Percentiles rank a stretch among this genome's conserved stretches.
These are phyloP conservation scores for Cytospora mali DNA, from an alignment of 2,329 filamentous ascomycete genomes.

Conservation along the genomic window DNA sequence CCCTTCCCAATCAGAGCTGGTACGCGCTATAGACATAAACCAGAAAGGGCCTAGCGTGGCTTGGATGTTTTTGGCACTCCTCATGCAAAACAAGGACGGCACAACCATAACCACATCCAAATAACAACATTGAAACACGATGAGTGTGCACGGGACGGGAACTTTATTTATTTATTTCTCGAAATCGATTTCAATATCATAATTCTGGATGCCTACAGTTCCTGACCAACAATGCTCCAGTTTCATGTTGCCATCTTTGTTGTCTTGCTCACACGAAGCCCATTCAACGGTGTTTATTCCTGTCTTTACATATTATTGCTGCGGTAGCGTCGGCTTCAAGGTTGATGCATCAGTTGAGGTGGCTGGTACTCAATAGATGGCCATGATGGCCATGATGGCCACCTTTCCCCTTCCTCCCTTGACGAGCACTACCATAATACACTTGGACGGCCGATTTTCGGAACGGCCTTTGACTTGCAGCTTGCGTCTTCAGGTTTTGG, in stretches of 20 bases:
- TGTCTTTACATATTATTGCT: not conserved
- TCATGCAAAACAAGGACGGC: conserved; percentile 16
- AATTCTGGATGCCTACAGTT: not conserved
- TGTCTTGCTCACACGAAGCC: not conserved
- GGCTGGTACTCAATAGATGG: not conserved
- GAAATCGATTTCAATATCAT: not conserved
- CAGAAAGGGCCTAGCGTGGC: conserved; percentile 19
- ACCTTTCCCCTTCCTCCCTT: not conserved
- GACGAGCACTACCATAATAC: not conserved
- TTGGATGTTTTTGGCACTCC: conserved; percentile 18
- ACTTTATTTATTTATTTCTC: not conserved
- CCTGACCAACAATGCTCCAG: not conserved
- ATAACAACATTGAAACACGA: not conserved
- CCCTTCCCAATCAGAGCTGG: conserved; percentile 20
- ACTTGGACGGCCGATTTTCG: no score
- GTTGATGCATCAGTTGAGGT: not conserved
- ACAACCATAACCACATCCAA: not conserved
- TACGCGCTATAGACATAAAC: not conserved
- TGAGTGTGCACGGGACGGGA: not conserved
- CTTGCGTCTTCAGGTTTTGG: not conserved
- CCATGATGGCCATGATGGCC: not conserved
- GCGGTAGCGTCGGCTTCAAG: not conserved
- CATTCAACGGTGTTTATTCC: not conserved
- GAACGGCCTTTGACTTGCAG: not conserved
- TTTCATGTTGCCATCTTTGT: not conserved